Evolutionary conservation across 148 eudicot species (phyloP).

Genomic region (Vaccinium vitisidaea): DNA sequence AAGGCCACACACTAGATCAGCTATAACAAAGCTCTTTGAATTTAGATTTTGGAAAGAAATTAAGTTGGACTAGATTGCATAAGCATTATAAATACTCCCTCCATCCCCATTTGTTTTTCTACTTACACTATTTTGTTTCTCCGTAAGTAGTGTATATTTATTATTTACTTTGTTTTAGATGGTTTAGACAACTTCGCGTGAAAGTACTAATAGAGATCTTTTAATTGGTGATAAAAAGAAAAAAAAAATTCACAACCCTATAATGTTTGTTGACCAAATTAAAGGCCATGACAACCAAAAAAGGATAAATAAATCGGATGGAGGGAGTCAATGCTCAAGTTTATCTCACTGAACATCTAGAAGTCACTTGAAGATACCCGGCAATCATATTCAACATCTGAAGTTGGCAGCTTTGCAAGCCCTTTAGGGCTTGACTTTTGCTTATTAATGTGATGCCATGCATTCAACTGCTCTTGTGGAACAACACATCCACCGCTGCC

Average conservation of each 20-base stretch:
- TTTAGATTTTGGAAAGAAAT: background rate
- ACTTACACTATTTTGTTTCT: background rate
- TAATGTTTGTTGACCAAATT: background rate
- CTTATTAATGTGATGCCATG: constrained; percentile 63
- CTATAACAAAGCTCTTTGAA: background rate
- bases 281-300: background rate
- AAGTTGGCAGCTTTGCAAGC: constrained; percentile 35
- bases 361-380: constrained; percentile 42
- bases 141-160: background rate
- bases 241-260: background rate
- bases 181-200: background rate
- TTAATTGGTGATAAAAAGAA: background rate
- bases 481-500: constrained; percentile 47
- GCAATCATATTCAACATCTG: constrained; percentile 52
- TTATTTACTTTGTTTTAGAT: background rate
- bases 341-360: background rate
- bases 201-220: background rate
- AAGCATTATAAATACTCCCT: background rate
- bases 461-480: constrained; percentile 64
- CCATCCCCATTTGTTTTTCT: background rate
- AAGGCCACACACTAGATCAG: constrained; percentile 15
- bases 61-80: background rate
- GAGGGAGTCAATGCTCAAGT: constrained; percentile 1
- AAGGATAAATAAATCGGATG: background rate
- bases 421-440: constrained; percentile 41